Evolutionary conservation across 2,329 filamentous ascomycete species (phyloP).

Genomic region (Nothopassalora personata): DNA sequence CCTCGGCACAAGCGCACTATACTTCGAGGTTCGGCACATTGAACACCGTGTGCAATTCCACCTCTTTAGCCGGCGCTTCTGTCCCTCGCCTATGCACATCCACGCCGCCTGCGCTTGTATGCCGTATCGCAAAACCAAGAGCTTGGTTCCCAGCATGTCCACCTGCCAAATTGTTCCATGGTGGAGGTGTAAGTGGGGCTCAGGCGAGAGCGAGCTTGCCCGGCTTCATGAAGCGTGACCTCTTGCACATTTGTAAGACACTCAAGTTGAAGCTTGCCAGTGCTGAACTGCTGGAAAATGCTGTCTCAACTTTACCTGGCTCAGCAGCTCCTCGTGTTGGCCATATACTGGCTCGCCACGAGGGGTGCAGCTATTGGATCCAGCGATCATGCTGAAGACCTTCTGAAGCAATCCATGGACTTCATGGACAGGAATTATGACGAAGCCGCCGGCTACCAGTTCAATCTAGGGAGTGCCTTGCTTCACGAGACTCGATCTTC

Average conservation of each 20-base stretch:
- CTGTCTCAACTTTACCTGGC: not conserved
- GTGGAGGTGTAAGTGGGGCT: not conserved
- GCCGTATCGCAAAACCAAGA: not conserved
- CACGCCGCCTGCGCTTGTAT: not conserved
- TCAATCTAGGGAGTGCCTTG: conserved; percentile 43
- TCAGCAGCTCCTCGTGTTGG: not conserved
- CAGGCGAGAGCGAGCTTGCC: no score
- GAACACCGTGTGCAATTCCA: not conserved
- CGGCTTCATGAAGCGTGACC: no score
- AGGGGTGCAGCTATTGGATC: not conserved
- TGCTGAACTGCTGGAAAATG: not conserved
- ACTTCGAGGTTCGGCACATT: not conserved
- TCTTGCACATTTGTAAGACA: no score
- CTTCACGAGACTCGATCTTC: conserved; percentile 54
- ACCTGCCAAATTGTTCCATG: not conserved
- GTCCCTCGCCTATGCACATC: not conserved
- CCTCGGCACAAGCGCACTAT: not conserved
- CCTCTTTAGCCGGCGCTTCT: not conserved
- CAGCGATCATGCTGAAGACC: not conserved
- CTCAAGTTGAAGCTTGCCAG: no score
- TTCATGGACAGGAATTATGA: conserved; percentile 53
- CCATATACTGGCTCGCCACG: not conserved
- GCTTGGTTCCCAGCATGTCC: not conserved
- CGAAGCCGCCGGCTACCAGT: conserved; percentile 48
- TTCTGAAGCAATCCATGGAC: conserved; percentile 15